Base-by-base conservation (phyloP, 2,329 filamentous ascomycete species). In the Penicillium freii region DNA sequence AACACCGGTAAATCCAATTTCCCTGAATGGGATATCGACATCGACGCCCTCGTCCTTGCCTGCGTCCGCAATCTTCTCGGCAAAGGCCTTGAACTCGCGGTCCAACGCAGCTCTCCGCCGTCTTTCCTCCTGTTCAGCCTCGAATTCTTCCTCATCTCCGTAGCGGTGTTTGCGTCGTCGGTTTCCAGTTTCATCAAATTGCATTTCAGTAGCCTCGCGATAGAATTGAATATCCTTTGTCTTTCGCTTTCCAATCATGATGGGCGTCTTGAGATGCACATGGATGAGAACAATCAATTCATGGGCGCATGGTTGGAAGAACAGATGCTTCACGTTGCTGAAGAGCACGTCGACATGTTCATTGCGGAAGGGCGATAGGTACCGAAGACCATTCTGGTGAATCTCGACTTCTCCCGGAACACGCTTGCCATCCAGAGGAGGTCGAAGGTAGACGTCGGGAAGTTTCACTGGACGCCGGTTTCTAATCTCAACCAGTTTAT, bases 221-320 rank as follows among this genome's bases (percentile, higher is more conserved):
- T 97, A 97, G 77, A 99, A 99, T 68, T 99, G 95, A 1, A 99
- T 90, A 73, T 99, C 95, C 79, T 94, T 97, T 11, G 94, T 96
- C 85, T 99, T 99, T 80, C 96, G 95, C 82, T 96, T 97, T 60
- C 94, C 94, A 62, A 99, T 90, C 75, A 99, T 92, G 73, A 99
- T 97, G 3, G 94, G 94, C 61, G 97, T 96, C 78, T 96, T 97
- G 49, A 99, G 84, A 74, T 99, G 94, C 56, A 99, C 90, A 74
- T 99, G 94, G 66, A 99, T 97, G 68, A 99, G 91, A 64, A 99
- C 95, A 65, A 99, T 96, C 69, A 99, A 80, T 75, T 99, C 94
- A 70, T 96, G 91, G 67, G 92, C 89, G 69, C 92, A 97, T 29
- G 95, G 94, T 75, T 99, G 94, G 82, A 99, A 99, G 82, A 99